Evolutionary conservation across 1,139 yeast genomes (phyloP).

Genomic region (Nakaseomyces kungkrabaensis): DNA sequence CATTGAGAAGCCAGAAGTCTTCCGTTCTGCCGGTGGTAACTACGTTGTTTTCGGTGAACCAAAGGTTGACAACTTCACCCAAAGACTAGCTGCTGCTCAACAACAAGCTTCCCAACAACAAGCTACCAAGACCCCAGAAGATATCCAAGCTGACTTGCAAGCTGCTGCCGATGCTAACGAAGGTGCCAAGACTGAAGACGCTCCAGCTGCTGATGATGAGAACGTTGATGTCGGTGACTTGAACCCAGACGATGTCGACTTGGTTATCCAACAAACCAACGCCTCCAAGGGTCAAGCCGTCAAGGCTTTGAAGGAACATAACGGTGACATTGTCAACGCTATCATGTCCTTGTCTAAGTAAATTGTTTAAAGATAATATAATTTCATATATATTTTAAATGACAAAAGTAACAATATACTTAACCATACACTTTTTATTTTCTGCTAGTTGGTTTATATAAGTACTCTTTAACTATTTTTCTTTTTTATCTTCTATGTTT

Average conservation of each 20-base stretch:
- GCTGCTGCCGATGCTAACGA: conserved; percentile 50
- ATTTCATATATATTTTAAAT: not conserved
- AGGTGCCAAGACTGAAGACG: conserved; percentile 27
- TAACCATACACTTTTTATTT: not conserved
- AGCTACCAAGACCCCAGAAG: conserved; percentile 31
- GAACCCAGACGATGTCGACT: conserved; percentile 66
- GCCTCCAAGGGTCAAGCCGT: conserved; percentile 84
- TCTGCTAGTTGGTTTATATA: too few relatives aligned
- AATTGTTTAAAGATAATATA: conserved; percentile 11
- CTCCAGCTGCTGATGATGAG: conserved; percentile 36
- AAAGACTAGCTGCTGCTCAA: conserved; percentile 72
- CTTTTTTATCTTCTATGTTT: not conserved
- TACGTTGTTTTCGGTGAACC: conserved; percentile 98
- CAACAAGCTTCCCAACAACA: conserved; percentile 40
- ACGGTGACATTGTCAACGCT: conserved; percentile 92
- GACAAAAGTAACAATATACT: too few relatives aligned
- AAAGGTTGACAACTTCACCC: conserved; percentile 83
- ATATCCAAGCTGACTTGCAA: conserved; percentile 81
- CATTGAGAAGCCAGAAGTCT: conserved; percentile 91
- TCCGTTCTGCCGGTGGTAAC: conserved; percentile 88
- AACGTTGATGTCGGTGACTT: conserved; percentile 74
- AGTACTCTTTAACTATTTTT: not conserved
- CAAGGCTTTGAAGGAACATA: conserved; percentile 79
- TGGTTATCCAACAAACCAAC: conserved; percentile 83
- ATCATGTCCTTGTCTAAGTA: conserved; percentile 70